Evolutionary conservation across 371 early-diverging fungal genomes (phyloP).

Genomic region (Circinella minor): DNA sequence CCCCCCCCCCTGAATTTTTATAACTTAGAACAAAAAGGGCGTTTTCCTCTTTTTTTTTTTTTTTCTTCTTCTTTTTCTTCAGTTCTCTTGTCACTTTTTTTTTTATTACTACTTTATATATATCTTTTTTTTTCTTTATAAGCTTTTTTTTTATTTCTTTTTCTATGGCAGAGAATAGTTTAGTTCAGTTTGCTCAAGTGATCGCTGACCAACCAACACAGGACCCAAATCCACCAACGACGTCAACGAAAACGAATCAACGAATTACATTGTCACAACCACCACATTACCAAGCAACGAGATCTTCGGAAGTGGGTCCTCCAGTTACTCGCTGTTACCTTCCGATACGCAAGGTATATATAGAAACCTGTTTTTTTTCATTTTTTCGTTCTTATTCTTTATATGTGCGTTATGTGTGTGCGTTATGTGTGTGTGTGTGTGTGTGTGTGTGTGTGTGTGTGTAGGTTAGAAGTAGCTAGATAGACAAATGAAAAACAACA

Average conservation of each 20-base stretch:
- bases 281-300: constrained; percentile 11
- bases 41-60: constrained; percentile 4
- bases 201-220: constrained; percentile 38
- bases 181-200: constrained; percentile 54
- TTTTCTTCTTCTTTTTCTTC: constrained; percentile 14
- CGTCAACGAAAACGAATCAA: constrained; percentile 8
- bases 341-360: constrained; percentile 39
- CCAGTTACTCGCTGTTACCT: constrained; percentile 17
- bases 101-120: constrained; percentile 11
- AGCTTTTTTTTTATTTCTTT: constrained; percentile 11
- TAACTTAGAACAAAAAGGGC: neutral
- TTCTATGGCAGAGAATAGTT: constrained; percentile 42
- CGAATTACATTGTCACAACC: constrained; percentile 9
- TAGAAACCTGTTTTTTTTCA: no score
- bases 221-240: constrained; percentile 14
- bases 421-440: no score
- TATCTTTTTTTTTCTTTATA: constrained; percentile 15
- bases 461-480: no score
- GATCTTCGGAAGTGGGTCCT: constrained; percentile 2
- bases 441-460: no score
- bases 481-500: neutral
- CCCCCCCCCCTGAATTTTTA: constrained; percentile 9
- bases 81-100: neutral
- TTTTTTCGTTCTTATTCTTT: no score
- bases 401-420: no score